Evolutionary conservation across 2,329 filamentous ascomycete species (phyloP).

Genomic region (Fusarium dimerum): DNA sequence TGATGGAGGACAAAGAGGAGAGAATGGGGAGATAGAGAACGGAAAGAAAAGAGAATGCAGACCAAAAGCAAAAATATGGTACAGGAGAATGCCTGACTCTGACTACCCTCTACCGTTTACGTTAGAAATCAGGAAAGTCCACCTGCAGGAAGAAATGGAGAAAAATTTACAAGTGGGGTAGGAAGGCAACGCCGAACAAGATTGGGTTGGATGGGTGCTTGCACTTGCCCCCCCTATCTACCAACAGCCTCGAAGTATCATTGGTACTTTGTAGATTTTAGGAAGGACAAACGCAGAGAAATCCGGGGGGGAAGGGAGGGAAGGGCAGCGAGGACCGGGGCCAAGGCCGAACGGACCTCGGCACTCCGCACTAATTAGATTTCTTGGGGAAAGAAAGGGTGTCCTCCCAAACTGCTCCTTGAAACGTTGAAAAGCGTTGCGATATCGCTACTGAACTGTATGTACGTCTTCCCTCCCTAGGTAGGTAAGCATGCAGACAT

Average conservation of each 20-base stretch:
- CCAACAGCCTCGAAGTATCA: background rate
- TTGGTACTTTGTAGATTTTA: conserved; percentile 5
- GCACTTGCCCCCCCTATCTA: no score
- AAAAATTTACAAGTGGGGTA: background rate
- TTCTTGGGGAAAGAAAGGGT: no score
- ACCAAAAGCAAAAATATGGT: background rate
- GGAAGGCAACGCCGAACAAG: background rate
- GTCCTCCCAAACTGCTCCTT: no score
- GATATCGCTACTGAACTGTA: no score
- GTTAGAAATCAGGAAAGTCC: no score
- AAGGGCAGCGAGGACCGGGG: conserved; percentile 15
- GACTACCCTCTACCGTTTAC: no score
- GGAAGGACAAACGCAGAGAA: conserved; percentile 21
- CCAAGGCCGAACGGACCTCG: conserved; percentile 25
- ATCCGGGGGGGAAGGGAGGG: conserved; percentile 30
- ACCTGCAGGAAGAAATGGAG: background rate
- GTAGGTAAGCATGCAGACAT: no score
- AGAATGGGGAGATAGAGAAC: background rate
- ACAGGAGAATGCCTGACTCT: no score
- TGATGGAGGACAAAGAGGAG: background rate
- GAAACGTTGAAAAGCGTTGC: no score
- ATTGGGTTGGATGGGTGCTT: no score
- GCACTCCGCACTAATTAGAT: conserved; percentile 14
- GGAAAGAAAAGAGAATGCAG: background rate
- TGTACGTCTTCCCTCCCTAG: no score